Conservation (phyloP, 2,329 filamentous ascomycete species). For the Verruconis gallopava region DNA sequence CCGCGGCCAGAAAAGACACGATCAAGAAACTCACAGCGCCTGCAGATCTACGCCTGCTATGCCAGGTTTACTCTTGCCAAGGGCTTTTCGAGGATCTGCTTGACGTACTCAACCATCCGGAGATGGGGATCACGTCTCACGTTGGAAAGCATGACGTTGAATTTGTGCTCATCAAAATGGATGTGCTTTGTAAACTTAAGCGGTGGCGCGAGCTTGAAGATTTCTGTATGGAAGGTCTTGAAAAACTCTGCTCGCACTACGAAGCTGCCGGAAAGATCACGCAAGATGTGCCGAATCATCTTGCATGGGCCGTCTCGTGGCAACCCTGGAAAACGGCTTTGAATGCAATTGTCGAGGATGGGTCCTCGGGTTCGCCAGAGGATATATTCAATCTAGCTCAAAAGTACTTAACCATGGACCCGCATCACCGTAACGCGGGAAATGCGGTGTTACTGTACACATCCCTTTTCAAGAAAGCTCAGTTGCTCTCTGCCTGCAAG, state of each 20-base stretch:
- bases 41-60: conserved; percentile 7
- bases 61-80: conserved; percentile 6
- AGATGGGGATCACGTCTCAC: conserved; percentile 6
- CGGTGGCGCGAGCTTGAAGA: conserved; percentile 3
- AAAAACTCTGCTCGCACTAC: not conserved
- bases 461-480: conserved; percentile 1
- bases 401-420: conserved; percentile 1
- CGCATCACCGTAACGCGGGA: conserved; percentile 6
- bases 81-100: conserved; percentile 6
- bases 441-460: conserved; percentile 2
- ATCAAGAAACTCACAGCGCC: not conserved
- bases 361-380: not conserved
- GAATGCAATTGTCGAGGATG: not conserved
- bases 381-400: conserved; percentile 1
- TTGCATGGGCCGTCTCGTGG: conserved; percentile 9
- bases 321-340: conserved; percentile 6
- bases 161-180: conserved; percentile 8
- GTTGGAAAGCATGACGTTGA: conserved; percentile 9
- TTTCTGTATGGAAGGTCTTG: conserved; percentile 1
- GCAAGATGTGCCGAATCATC: conserved; percentile 2
- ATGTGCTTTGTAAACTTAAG: conserved; percentile 2
- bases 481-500: conserved; percentile 1
- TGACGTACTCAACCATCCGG: conserved; percentile 1
- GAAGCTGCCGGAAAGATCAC: not conserved
- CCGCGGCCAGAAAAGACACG: conserved; percentile 7